Conservation (phyloP, 352 stramenopile genomes). For the Plasmopara viticola region DNA sequence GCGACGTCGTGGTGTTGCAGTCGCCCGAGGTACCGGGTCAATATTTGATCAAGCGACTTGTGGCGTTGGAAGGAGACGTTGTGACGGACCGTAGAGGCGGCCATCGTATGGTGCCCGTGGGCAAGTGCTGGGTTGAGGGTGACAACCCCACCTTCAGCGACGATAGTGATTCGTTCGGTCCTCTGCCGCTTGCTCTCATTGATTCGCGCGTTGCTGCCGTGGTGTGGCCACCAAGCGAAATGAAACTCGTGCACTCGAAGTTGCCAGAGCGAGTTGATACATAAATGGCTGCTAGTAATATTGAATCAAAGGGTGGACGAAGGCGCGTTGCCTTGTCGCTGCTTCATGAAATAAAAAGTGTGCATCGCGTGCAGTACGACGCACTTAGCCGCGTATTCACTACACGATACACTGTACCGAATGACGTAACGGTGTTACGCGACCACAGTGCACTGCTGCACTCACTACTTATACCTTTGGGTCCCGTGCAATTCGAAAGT, state of each 20-base stretch:
- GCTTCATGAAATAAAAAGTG: no score
- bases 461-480: no score
- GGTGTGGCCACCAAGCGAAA: conserved; percentile 63
- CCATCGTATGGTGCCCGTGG: conserved; percentile 42
- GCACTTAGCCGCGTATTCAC: no score
- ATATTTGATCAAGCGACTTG: conserved; percentile 72
- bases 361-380: no score
- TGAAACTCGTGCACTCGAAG: conserved; percentile 54
- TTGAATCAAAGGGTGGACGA: no score
- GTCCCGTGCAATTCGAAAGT: no score
- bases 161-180: conserved; percentile 70
- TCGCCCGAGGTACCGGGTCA: conserved; percentile 51
- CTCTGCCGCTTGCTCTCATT: conserved; percentile 76
- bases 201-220: conserved; percentile 69
- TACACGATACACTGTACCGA: no score
- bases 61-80: conserved; percentile 69
- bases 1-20: conserved; percentile 76
- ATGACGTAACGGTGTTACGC: no score
- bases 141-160: conserved; percentile 73
- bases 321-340: no score
- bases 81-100: conserved; percentile 43
- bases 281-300: conserved; percentile 16
- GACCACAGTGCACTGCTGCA: no score
- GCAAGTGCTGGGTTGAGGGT: conserved; percentile 84
- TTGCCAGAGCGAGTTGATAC: conserved; percentile 53